These are phyloP conservation scores for Acer yangbiense DNA, from an alignment of 345 rosid genomes.

Conservation along the genomic window DNA sequence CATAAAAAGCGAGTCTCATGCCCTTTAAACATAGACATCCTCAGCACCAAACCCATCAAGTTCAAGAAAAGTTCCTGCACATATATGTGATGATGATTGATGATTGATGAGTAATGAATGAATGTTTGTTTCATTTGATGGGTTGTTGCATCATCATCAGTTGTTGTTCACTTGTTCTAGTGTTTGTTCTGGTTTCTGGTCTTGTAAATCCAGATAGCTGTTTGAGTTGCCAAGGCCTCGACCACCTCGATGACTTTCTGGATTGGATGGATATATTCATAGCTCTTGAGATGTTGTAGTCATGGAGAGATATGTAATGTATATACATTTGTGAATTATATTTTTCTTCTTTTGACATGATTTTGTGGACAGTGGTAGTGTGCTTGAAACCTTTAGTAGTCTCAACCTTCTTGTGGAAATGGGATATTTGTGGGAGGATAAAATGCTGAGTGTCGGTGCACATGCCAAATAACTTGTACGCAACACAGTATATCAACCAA, in stretches of 20 bases:
- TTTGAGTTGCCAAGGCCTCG: too few relatives aligned
- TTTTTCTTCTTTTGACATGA: neutral
- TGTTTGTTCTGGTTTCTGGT: too few relatives aligned
- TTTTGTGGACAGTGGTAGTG: neutral
- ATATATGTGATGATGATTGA: constrained; percentile 5
- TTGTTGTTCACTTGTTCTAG: too few relatives aligned
- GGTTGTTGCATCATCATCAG: too few relatives aligned
- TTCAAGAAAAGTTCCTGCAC: constrained; percentile 54
- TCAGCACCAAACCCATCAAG: constrained; percentile 50
- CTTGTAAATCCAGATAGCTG: too few relatives aligned
- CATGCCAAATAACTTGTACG: neutral
- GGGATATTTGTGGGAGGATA: neutral
- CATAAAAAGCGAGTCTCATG: constrained; percentile 59
- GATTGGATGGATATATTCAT: neutral
- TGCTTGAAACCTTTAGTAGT: neutral
- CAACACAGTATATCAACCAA: too few relatives aligned
- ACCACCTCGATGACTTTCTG: neutral
- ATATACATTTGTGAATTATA: neutral
- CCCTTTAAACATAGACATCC: constrained; percentile 59
- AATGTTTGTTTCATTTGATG: constrained; percentile 16
- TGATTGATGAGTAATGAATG: neutral
- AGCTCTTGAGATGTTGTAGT: neutral
- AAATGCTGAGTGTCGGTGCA: neutral
- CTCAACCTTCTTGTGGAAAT: neutral
- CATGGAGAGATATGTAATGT: neutral